Base-by-base conservation (phyloP, 2,329 filamentous ascomycete species). In the Sporothrix luriei region DNA sequence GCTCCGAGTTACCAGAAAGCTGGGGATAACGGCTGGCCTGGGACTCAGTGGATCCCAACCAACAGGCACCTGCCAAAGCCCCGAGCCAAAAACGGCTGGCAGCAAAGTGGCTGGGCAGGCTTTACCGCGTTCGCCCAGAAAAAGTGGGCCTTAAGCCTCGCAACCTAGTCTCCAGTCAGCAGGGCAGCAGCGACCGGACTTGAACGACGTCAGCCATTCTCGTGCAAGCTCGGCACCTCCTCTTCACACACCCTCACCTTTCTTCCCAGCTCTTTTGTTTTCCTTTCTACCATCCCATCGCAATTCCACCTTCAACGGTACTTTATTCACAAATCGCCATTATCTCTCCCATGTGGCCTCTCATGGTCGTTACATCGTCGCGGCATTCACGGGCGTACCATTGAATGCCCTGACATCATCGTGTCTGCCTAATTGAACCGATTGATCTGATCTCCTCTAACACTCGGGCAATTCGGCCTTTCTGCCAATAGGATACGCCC, bases 401-500 rank as follows among this genome's bases (percentile, higher is more conserved):
- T 43, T 59, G 66, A 68, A 61, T 68, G 52, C 52, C 49, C 38
- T 46, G 40, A 29, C 52, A 49, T 49, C 29, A 24, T 24, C 13
- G 24, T 46, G 40, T 9, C 43, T 43, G 19, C 52, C 21, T 52
- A 29, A 21, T 59, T 24, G 14, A 13, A 7, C 14, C 26, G 10
- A 33, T 54, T 24, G 33, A 29, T 7, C 43, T 24, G 33, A 29
- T 4, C 43, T 33, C 10, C 2, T 57, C 65, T 67, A 55, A 67
- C 61, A 26, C 43, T 21, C 11, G 16, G 61, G 24, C 26, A 4
- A n/a, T 51, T 14, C 26, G 16, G 40, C 43, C 71, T 21, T 65
- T 16, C 26, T n/a, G 40, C 43, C 71, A 14, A 14, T 71, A 83
- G 81, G 81, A 83, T 67, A 79, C 79, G 49, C 84, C 85, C 75